Conservation (phyloP, 2,329 filamentous ascomycete genomes). For the Neonectria hederae region DNA sequence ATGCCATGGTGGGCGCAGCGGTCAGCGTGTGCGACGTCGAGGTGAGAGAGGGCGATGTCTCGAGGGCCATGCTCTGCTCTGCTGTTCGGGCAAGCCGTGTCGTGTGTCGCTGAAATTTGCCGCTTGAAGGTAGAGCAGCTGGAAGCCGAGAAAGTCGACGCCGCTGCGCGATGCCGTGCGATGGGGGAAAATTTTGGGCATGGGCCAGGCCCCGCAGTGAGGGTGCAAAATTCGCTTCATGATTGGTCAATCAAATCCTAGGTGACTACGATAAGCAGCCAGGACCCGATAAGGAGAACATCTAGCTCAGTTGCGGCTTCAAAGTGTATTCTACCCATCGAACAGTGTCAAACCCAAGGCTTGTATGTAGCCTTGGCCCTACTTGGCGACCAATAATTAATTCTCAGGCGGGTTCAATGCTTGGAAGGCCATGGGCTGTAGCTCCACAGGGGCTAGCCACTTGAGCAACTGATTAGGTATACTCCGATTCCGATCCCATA, state of each 20-base stretch:
- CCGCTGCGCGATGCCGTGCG: constrained; percentile 13
- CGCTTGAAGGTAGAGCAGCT: constrained; percentile 15
- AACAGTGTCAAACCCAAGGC: background rate
- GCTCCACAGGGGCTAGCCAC: background rate
- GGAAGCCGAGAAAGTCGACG: constrained; percentile 31
- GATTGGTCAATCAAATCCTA: constrained; percentile 36
- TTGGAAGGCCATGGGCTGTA: background rate
- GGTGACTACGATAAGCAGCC: constrained; percentile 22
- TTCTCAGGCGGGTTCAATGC: background rate
- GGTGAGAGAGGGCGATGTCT: constrained; percentile 67
- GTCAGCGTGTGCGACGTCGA: constrained; percentile 73
- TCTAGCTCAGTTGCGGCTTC: background rate
- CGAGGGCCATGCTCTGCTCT: constrained; percentile 47
- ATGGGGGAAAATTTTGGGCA: constrained; percentile 42
- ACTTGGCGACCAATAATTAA: background rate
- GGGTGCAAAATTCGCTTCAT: background rate
- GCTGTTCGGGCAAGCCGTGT: constrained; percentile 4
- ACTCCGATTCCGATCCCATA: background rate
- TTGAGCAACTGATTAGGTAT: background rate
- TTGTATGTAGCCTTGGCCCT: too few species aligned
- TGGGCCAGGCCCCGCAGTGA: constrained; percentile 34
- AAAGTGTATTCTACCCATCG: background rate
- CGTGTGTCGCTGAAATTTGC: constrained; percentile 26
- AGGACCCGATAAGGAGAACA: background rate
- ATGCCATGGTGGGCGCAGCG: constrained; percentile 56